A percentile compares a stretch with the other conserved stretches of the same genome.
Evolutionary conservation across 148 eudicot genomes (phyloP).

Genomic region (Rhododendron molle): DNA sequence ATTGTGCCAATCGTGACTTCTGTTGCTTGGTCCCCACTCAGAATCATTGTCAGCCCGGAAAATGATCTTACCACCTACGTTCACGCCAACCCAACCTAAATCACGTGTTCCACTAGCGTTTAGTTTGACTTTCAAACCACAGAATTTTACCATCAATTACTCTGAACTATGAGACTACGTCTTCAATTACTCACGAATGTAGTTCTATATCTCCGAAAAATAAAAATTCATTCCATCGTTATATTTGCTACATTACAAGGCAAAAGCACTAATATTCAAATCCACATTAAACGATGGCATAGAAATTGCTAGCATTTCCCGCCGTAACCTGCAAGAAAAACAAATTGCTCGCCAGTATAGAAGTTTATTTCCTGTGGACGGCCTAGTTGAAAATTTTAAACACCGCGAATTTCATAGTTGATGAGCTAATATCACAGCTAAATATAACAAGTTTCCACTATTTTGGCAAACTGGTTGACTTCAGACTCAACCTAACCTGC

Average conservation of each 20-base stretch:
- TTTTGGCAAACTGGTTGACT: background rate
- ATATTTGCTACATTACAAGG: background rate
- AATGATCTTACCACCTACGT: too few relatives aligned
- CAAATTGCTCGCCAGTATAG: background rate
- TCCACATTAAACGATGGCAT: background rate
- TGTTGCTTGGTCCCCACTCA: too few relatives aligned
- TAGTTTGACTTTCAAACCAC: background rate
- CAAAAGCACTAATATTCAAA: background rate
- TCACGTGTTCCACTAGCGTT: too few relatives aligned
- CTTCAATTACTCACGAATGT: background rate
- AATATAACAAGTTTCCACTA: background rate
- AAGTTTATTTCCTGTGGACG: background rate
- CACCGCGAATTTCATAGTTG: background rate
- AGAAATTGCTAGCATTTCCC: background rate
- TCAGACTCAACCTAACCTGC: constrained; percentile 55
- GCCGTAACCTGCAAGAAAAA: constrained; percentile 3
- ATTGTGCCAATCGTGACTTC: background rate
- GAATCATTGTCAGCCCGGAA: too few relatives aligned
- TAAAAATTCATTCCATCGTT: background rate
- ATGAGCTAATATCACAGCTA: background rate
- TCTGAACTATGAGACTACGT: background rate
- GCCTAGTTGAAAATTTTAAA: background rate
- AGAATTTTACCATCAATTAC: background rate
- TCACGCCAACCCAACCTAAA: too few relatives aligned
- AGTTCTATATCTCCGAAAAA: background rate